Evolutionary conservation across 2,329 filamentous ascomycete genomes (phyloP).

Genomic region (Calonectria naviculata): DNA sequence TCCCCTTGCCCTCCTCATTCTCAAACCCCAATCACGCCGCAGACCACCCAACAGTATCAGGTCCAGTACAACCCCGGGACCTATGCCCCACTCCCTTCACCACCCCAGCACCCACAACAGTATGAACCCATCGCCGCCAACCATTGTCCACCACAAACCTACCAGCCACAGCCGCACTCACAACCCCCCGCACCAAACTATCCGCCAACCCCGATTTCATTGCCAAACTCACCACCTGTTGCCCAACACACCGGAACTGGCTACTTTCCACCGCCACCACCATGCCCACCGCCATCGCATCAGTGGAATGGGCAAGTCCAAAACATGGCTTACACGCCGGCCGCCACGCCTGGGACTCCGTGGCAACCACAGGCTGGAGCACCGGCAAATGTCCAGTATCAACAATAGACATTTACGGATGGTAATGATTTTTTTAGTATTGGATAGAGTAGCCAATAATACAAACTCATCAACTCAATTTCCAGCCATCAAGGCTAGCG

Average conservation of each 20-base stretch:
- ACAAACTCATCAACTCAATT: background rate
- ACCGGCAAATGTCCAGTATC: background rate
- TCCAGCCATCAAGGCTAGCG: too few species aligned
- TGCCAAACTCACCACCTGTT: slow-evolving; percentile 12
- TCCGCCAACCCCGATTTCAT: slow-evolving; percentile 14
- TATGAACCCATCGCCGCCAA: background rate
- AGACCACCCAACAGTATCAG: background rate
- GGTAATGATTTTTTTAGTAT: background rate
- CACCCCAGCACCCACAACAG: background rate
- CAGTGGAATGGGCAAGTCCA: background rate
- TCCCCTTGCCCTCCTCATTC: background rate
- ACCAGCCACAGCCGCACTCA: slow-evolving; percentile 4
- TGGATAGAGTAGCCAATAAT: background rate
- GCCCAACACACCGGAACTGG: background rate
- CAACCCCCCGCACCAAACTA: slow-evolving; percentile 1
- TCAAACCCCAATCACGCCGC: background rate
- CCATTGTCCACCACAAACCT: background rate
- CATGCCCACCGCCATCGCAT: background rate
- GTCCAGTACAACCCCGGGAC: background rate
- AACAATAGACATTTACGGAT: background rate
- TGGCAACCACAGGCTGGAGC: background rate
- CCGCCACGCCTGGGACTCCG: background rate
- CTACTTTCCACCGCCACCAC: slow-evolving; percentile 7
- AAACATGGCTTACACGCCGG: slow-evolving; percentile 1
- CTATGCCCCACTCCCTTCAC: background rate